phyloP scores from a whole-genome alignment of 2,329 filamentous ascomycete genomes.

The Verticillium tricorpus region DNA sequence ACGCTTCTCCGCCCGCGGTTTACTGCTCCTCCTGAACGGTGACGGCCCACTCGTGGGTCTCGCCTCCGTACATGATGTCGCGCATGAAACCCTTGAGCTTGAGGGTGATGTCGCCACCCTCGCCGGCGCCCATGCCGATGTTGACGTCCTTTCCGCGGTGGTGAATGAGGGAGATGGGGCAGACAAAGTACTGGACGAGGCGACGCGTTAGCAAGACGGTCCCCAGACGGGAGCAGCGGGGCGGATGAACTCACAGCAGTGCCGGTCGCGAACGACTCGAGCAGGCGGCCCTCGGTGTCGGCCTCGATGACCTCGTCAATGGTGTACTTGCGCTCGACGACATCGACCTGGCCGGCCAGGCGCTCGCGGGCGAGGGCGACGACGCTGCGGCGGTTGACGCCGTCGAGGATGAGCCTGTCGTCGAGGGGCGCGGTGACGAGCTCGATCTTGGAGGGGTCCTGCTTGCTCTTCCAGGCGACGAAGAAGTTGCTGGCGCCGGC shows the following conservation, averaged over 20 bases:
- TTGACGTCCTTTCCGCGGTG: constrained; percentile 60
- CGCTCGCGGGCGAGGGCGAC: constrained; percentile 66
- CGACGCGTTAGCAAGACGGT: constrained; percentile 12
- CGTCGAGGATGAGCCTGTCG: constrained; percentile 79
- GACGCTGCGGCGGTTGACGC: constrained; percentile 79
- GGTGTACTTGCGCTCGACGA: constrained; percentile 78
- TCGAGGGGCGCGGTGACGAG: constrained; percentile 81
- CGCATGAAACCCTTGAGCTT: constrained; percentile 63
- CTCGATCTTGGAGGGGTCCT: constrained; percentile 52
- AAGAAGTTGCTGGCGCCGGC: constrained; percentile 93
- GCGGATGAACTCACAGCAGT: constrained; percentile 64
- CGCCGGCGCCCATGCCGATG: constrained; percentile 54
- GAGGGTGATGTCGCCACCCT: constrained; percentile 51
- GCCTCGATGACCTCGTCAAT: constrained; percentile 75
- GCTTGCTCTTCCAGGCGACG: constrained; percentile 67
- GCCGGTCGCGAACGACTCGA: constrained; percentile 83
- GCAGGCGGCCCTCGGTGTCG: constrained; percentile 65
- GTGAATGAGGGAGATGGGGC: constrained; percentile 62
- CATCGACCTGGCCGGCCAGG: constrained; percentile 55
- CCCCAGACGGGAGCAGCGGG: neutral
- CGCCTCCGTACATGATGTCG: constrained; percentile 71
- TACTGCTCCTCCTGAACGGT: constrained; percentile 57
- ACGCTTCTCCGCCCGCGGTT: neutral
- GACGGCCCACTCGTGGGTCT: constrained; percentile 65
- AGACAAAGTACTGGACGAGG: constrained; percentile 59